phyloP scores from a whole-genome alignment of 108 stramenopile genomes.

The Skeletonema costatum region DNA sequence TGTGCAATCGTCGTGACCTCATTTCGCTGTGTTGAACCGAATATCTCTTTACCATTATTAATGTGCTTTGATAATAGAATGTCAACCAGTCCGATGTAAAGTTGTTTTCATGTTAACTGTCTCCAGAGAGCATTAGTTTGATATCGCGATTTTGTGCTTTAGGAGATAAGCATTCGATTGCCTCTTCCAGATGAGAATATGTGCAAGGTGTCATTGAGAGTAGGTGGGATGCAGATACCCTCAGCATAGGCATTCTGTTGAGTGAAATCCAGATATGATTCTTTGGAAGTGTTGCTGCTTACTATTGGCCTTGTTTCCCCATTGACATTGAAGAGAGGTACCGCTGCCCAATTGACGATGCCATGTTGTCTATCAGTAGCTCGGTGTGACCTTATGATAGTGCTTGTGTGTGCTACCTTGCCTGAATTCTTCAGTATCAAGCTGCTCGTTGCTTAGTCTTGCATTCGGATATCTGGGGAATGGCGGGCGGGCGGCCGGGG shows the following conservation, averaged over 20 bases:
- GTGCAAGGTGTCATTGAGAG: not conserved
- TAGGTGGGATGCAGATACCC: constrained; percentile 4
- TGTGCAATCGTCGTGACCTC: not conserved
- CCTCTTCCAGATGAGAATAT: not conserved
- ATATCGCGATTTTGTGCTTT: not conserved
- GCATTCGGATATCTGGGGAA: too few relatives aligned
- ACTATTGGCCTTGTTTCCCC: not conserved
- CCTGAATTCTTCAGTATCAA: too few relatives aligned
- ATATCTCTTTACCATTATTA: not conserved
- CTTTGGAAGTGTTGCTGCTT: not conserved
- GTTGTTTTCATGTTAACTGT: constrained; percentile 1
- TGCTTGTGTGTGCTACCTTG: too few relatives aligned
- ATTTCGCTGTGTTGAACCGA: not conserved
- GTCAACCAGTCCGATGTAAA: not conserved
- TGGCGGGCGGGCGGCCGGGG: too few relatives aligned
- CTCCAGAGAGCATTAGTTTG: not conserved
- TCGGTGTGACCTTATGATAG: too few relatives aligned
- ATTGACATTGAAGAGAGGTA: not conserved
- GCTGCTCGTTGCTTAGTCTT: too few relatives aligned
- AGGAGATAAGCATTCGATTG: not conserved
- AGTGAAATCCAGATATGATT: not conserved
- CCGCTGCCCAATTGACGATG: not conserved
- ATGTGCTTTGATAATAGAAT: not conserved
- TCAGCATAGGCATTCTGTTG: not conserved
- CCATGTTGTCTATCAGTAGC: too few relatives aligned